A percentile compares a stretch with the other conserved stretches of the same genome.
These are phyloP conservation scores for Dendrobium nobile DNA, from an alignment of 106 monocot species.

Conservation along the genomic window DNA sequence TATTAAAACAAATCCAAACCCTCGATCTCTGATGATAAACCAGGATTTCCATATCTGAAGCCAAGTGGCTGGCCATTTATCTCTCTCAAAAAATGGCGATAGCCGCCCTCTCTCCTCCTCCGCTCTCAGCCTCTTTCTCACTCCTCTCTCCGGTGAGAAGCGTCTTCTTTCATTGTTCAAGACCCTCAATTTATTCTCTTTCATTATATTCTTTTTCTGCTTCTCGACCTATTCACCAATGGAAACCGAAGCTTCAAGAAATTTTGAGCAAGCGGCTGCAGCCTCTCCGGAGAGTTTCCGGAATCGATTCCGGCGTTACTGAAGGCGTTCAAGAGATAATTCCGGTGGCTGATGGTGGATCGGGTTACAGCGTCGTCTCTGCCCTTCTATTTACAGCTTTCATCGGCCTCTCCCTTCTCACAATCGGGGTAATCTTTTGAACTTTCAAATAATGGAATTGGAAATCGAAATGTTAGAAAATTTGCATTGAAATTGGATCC, in stretches of 20 bases:
- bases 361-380: constrained; percentile 24
- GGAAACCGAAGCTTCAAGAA: background rate
- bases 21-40: too few relatives aligned
- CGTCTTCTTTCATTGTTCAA: background rate
- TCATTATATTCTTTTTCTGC: background rate
- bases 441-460: background rate
- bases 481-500: too few relatives aligned
- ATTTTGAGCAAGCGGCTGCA: too few relatives aligned
- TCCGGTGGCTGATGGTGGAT: constrained; percentile 8
- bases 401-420: constrained; percentile 40
- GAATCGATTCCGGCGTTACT: background rate
- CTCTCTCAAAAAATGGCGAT: background rate
- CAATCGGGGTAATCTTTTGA: constrained; percentile 36
- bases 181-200: background rate
- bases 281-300: background rate
- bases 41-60: background rate
- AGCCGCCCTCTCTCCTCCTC: background rate
- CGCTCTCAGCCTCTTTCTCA: background rate
- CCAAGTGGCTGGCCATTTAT: background rate
- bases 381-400: constrained; percentile 36
- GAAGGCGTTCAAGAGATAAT: constrained; percentile 7
- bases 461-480: too few relatives aligned
- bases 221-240: background rate
- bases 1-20: too few relatives aligned
- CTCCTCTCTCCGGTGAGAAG: background rate